Base-by-base conservation (phyloP, 495 filamentous ascomycete genomes). In the Lentithecium fluviatile region DNA sequence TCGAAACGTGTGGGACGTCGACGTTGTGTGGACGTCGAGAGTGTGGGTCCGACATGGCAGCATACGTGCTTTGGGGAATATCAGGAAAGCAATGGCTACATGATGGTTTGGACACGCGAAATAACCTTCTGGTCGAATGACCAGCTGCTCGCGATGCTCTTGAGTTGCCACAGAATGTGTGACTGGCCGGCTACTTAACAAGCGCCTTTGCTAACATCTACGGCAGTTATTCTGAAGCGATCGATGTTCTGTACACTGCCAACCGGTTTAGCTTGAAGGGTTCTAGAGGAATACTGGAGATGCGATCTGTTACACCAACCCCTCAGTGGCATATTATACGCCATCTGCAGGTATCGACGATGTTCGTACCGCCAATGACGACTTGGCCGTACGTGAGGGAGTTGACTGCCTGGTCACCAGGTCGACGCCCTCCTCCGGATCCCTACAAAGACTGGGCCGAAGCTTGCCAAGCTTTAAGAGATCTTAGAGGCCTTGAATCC, bases 231-330 rank as follows among this genome's bases (percentile, higher is more conserved):
- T 52, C 29, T 1, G 56, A 62, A 50, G 51, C 58, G 2, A 15
- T 55, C 13, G 17, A 37, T 7, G 29, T 62, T n/a, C 24, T 62
- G 43, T 62, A 62, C 51, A 47, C 40, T 1, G 32, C 15, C 7
- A 62, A 62, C 20, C 2, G 0, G 1, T 62, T 54, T 42, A 42
- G 45, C 40, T 54, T 62, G 13, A 62, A 45, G 48, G 58, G 58
- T 21, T 8, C 50, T 10, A 11, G 8, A 7, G 58, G 50, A 10
- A 25, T 62, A 20, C 23, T 49, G 2, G 49, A 20, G 0, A 7
- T 55, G 25, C 25, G 11, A 17, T 46, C 50, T 12, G 19, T 45
- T 2, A 38, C 48, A 8, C 45, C 58, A 23, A 37, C 2, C 4
- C 17, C 7, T 13, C 46, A 60, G 13, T 60, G 56, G 56, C 32